These are phyloP conservation scores for Tylopilus sp. DNA, from an alignment of 768 basidiomycete species.

Conservation along the genomic window DNA sequence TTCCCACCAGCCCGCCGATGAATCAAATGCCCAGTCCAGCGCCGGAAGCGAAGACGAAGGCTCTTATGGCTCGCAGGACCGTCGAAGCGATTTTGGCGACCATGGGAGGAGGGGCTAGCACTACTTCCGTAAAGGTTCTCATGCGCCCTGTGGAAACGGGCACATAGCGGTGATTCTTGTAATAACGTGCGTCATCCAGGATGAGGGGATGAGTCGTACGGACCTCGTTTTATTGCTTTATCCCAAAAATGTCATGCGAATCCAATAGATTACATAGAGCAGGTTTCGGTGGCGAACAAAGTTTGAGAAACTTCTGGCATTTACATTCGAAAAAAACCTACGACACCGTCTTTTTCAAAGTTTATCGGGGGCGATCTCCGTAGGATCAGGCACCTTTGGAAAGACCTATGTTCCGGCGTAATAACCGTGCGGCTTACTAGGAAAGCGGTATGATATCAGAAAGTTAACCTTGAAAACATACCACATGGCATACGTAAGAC, in stretches of 20 bases:
- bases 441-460: slow-evolving; percentile 10
- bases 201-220: neutral
- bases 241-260: slow-evolving; percentile 13
- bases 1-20: slow-evolving; percentile 29
- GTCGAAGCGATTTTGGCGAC: slow-evolving; percentile 33
- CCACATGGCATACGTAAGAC: slow-evolving; percentile 21
- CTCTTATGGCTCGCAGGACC: slow-evolving; percentile 34
- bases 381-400: slow-evolving; percentile 22
- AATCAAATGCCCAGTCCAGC: slow-evolving; percentile 24
- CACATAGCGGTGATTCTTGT: slow-evolving; percentile 13
- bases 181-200: slow-evolving; percentile 6
- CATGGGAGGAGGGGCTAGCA: slow-evolving; percentile 32
- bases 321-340: neutral
- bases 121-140: slow-evolving; percentile 22
- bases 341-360: slow-evolving; percentile 13
- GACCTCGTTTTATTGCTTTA: slow-evolving; percentile 3
- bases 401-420: slow-evolving; percentile 10
- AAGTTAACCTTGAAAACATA: slow-evolving; percentile 29
- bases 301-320: slow-evolving; percentile 1
- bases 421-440: slow-evolving; percentile 14
- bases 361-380: slow-evolving; percentile 28
- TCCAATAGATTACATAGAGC: slow-evolving; percentile 9
- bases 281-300: slow-evolving; percentile 1
- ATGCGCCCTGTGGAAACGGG: slow-evolving; percentile 12
- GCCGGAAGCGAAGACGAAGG: slow-evolving; percentile 34